Base-by-base conservation (phyloP, 2,329 filamentous ascomycete genomes). In the Trematosphaeria pertusa region DNA sequence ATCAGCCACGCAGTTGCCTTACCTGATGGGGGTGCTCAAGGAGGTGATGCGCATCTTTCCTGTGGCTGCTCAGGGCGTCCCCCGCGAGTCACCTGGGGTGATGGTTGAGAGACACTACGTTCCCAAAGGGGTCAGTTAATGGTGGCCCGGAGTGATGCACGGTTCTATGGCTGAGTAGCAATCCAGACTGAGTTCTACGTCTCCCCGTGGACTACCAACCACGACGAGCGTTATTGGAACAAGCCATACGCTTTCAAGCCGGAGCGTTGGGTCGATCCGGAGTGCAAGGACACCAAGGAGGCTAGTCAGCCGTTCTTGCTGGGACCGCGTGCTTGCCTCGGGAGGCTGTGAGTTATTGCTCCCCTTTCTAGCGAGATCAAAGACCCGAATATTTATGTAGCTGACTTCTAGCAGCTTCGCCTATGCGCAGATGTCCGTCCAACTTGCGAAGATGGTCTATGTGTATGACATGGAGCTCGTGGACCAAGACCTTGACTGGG, bases 401-500 rank as follows among this genome's bases (percentile, higher is more conserved):
- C 38, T 41, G 1, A 41, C 18, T 10, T 33, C n/a, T 32, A 19
- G 34, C 28, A 43, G 32, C 33, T 24, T 55, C 24, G 62, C 64
- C 3, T 71, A 68, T 39, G 57, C 52, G 7, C 58, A 63, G 33
- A 54, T 63, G 54, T 40, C 58, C 4, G 40, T 74, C 9, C 69
- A 75, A 15, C 37, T 75, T 20, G 64, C 70, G 1, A 72, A 72
- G 48, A 38, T 74, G 40, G 33, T 72, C 2, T 75, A 56, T 50
- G 60, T 62, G 8, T 75, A 73, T 43, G 73, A 75, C 52, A 48
- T 73, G 24, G 60, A 70, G 51, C 50, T 73, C 17, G 10, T 50
- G 2, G 43, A 47, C 9, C 43, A 31, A 11, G 40, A 42, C 18
- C 34, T 42, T 4, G 34, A 51, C 21, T 40, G 34, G 37, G 31